phyloP scores from a whole-genome alignment of 2,329 filamentous ascomycete genomes.

The Cadophora gregata region DNA sequence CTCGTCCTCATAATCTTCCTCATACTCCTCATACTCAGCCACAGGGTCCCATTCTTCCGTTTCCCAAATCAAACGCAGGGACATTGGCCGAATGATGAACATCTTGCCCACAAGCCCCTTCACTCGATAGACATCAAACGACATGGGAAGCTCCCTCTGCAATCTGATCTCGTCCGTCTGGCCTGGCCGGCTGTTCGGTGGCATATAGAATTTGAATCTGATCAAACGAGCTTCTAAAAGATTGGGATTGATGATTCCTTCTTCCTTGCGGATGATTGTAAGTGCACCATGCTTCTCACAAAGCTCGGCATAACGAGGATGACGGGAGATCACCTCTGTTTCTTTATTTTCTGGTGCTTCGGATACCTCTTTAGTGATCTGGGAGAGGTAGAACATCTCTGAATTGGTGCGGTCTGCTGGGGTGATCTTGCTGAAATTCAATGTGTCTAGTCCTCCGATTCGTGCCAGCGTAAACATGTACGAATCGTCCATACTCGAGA shows the following conservation, averaged over 20 bases:
- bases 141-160: slow-evolving; percentile 66
- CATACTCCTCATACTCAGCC: slow-evolving; percentile 64
- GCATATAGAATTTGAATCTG: slow-evolving; percentile 60
- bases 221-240: slow-evolving; percentile 82
- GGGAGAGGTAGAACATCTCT: slow-evolving; percentile 90
- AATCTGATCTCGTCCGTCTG: slow-evolving; percentile 34
- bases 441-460: slow-evolving; percentile 66
- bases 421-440: slow-evolving; percentile 79
- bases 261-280: slow-evolving; percentile 56
- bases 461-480: slow-evolving; percentile 89
- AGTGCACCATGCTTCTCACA: slow-evolving; percentile 80
- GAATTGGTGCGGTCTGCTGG: slow-evolving; percentile 81
- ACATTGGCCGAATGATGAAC: slow-evolving; percentile 69
- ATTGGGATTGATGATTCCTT: slow-evolving; percentile 69
- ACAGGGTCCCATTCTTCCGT: slow-evolving; percentile 90
- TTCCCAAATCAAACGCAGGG: slow-evolving; percentile 78
- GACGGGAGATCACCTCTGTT: slow-evolving; percentile 61
- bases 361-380: slow-evolving; percentile 78
- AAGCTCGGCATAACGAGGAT: slow-evolving; percentile 76
- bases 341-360: slow-evolving; percentile 60
- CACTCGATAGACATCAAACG: slow-evolving; percentile 80
- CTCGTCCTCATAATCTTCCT: slow-evolving; percentile 58
- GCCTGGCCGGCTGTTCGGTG: slow-evolving; percentile 26
- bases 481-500: slow-evolving; percentile 72
- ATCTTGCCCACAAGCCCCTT: slow-evolving; percentile 77